Evolutionary conservation across 176 grass and related monocot species (phyloP).

Genomic region (Microstegium vimineum): DNA sequence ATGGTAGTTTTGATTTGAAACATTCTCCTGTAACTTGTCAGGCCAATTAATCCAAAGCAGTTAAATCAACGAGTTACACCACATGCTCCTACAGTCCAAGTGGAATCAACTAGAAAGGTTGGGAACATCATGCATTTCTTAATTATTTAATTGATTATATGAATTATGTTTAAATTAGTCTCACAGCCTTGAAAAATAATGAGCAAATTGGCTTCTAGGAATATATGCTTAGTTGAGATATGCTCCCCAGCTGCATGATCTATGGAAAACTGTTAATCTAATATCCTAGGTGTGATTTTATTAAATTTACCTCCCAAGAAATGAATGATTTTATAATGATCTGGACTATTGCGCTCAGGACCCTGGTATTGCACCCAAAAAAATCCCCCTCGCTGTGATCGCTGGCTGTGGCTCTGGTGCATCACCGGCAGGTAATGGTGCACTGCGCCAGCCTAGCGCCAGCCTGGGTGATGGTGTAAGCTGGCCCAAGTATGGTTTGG

Average conservation of each 20-base stretch:
- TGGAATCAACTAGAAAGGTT: constrained; percentile 48
- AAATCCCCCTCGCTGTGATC: not conserved
- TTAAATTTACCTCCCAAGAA: not conserved
- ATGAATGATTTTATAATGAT: not conserved
- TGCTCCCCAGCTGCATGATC: not conserved
- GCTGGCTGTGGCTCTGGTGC: not conserved
- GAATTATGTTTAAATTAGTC: not conserved
- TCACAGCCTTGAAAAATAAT: not conserved
- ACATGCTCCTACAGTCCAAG: constrained; percentile 17
- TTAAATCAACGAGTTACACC: constrained; percentile 24
- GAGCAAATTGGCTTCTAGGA: not conserved
- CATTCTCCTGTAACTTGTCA: constrained; percentile 36
- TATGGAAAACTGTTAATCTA: not conserved
- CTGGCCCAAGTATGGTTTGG: not conserved
- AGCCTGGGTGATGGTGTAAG: not conserved
- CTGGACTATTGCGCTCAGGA: not conserved
- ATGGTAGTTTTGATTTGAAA: constrained; percentile 15
- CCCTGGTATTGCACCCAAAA: not conserved
- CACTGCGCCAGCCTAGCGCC: too few species aligned
- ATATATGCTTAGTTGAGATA: constrained; percentile 17
- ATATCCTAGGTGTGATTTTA: not conserved
- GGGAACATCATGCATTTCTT: not conserved
- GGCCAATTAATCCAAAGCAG: constrained; percentile 45
- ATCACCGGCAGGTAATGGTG: too few species aligned
- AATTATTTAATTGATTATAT: constrained; percentile 3